These are phyloP conservation scores for Curvularia sp. DNA, from an alignment of 2,329 filamentous ascomycete species.

Conservation along the genomic window DNA sequence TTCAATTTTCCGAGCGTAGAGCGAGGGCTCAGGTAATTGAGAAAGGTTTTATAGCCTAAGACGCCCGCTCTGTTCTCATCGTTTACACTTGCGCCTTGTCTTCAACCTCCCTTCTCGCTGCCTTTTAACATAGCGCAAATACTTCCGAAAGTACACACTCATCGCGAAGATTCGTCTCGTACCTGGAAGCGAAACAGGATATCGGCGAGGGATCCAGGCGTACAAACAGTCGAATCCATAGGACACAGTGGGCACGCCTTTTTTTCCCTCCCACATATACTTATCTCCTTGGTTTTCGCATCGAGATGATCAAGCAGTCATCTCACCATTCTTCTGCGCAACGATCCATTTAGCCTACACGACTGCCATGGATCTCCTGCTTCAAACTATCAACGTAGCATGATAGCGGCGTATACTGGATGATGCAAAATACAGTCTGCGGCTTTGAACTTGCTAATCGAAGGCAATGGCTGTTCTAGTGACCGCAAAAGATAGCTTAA, in stretches of 20 bases:
- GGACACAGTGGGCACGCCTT: too few species aligned
- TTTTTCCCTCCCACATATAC: too few species aligned
- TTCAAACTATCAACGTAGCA: too few species aligned
- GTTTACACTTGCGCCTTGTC: slow-evolving; percentile 44
- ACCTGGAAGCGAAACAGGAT: slow-evolving; percentile 39
- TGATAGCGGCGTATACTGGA: too few species aligned
- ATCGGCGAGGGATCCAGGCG: slow-evolving; percentile 21
- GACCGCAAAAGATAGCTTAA: neutral
- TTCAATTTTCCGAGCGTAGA: neutral
- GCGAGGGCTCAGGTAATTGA: slow-evolving; percentile 31
- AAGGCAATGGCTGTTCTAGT: neutral
- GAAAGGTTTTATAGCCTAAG: slow-evolving; percentile 36
- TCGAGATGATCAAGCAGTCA: too few species aligned
- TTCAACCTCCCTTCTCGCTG: slow-evolving; percentile 43
- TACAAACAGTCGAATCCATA: too few species aligned
- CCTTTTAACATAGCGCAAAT: slow-evolving; percentile 43
- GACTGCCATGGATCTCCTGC: too few species aligned
- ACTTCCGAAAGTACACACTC: slow-evolving; percentile 40
- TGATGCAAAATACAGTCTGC: neutral
- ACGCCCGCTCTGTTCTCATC: slow-evolving; percentile 43
- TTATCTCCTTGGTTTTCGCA: too few species aligned
- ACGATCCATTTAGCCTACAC: too few species aligned
- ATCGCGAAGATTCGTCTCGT: slow-evolving; percentile 41
- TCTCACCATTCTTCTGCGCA: too few species aligned
- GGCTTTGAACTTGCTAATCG: neutral